Evolutionary conservation across 2,329 filamentous ascomycete genomes (phyloP), one percentile per base, ranked within the genome.

Genomic region (Geosmithia flava): DNA sequence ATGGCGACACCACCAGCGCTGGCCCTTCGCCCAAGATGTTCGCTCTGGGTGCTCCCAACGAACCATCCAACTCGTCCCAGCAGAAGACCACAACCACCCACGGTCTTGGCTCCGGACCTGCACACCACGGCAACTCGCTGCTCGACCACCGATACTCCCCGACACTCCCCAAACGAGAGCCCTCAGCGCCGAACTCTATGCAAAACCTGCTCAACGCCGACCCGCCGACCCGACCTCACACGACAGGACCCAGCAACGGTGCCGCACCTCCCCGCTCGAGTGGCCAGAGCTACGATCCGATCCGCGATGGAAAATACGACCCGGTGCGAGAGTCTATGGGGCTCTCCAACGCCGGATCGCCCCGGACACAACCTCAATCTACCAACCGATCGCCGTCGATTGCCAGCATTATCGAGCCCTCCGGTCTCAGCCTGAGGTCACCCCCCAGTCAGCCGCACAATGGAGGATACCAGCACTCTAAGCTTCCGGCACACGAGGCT

Each of bases 281-380:
- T 58, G 84, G 88, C 42, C 86, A 88, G 58, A 87, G 85, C 57
- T 96, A 93, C 66, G 90, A 96, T 62, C 90, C 90, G 1, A 89
- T 95, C 53, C 80, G 90, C 44, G 46, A 48, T 20, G 87, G 84
- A n/a, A 81, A 76, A 53, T 83, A 81, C 54, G 79, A 83, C 54
- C 78, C 78, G 1, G 71, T 81, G 45, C 69, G 78, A 42, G 79
- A 78, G 58, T 85, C 78, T 2, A 78, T 83, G 60, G 57, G 72
- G 53, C 68, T 70, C 46, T 60, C 53, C 3, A 60, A 74, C 48
- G 69, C 62, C 20, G 62, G 68, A 30, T 80, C 77, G 7, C 77
- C 76, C n/a, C 69, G 73, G 44, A 62, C 56, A 16, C 58, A 63
- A 11, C 54, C 59, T n/a, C 47, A 49, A 64, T 44, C 56, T 60